Evolutionary conservation across 768 basidiomycete genomes (phyloP).

Genomic region (Chlorophyllum brunneum): DNA sequence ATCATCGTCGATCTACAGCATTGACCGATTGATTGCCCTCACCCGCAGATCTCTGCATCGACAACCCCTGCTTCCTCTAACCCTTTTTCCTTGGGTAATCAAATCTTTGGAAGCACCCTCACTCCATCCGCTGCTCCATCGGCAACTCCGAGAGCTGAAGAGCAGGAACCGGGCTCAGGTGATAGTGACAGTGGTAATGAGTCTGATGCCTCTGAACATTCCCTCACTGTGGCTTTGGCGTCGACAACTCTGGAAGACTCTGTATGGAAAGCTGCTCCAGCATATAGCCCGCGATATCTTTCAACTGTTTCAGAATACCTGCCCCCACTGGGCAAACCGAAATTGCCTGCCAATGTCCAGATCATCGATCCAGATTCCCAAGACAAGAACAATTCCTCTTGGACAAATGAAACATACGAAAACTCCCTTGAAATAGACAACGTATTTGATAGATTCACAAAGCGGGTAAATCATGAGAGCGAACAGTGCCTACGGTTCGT

Average conservation of each 20-base stretch:
- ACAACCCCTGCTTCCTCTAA: conserved; percentile 18
- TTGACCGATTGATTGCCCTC: neutral
- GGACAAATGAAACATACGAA: conserved; percentile 77
- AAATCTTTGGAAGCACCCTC: conserved; percentile 52
- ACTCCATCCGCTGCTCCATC: neutral
- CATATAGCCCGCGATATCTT: conserved; percentile 67
- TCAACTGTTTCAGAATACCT: conserved; percentile 75
- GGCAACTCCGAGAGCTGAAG: conserved; percentile 20
- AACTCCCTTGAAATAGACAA: conserved; percentile 76
- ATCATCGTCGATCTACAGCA: neutral
- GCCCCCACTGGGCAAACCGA: conserved; percentile 50
- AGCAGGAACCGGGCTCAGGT: conserved; percentile 30
- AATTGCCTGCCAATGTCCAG: conserved; percentile 37
- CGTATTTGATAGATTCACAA: conserved; percentile 82
- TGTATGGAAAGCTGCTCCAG: conserved; percentile 62
- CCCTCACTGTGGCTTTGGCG: conserved; percentile 56
- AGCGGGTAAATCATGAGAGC: conserved; percentile 63
- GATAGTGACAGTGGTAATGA: conserved; percentile 27
- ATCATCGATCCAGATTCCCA: conserved; percentile 40
- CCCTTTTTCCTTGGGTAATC: conserved; percentile 57
- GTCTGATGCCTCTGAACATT: conserved; percentile 34
- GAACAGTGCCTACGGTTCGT: conserved; percentile 86
- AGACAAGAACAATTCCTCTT: conserved; percentile 45
- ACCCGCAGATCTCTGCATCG: conserved; percentile 15
- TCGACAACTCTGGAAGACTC: conserved; percentile 53